Base-by-base conservation (phyloP, 805 yeast species). In the Ogataea degrootiae region DNA sequence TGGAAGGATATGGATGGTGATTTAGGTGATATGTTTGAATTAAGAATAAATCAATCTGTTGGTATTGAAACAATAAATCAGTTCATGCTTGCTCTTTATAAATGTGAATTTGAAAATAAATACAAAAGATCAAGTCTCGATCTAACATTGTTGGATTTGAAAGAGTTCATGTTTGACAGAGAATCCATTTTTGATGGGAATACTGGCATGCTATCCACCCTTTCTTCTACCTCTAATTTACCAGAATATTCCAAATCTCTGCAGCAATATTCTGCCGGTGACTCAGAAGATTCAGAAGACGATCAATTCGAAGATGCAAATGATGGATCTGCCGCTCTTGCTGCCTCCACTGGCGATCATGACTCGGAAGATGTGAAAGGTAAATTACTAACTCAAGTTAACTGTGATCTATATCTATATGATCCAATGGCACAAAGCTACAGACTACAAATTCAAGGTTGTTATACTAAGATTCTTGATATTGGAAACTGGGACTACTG, bases 1-100 rank as follows among this genome's bases (percentile, higher is more conserved):
- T 92, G 98, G 98, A 73, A 69, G 14, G 96, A 94, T 63, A 61
- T 80, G 35, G 82, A 81, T 39, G 97, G 96, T n/a, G 97, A 91
- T 58, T 73, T 75, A 5, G 97, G 89, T 22, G 97, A 91, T 59
- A 69, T 73, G 52, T 89, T 85, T 65, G 96, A 90, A 65, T 91
- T 87, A 66, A 74, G 85, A 21, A 79, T 88, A 43, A 87, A 82
- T 51, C 76, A 75, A 42, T 74, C 76, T 14, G 77, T 82, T n/a
- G 70, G 79, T 8, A 57, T 69, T 15, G 78, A 73, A 23, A 74
- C 81, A 37, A 78, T 85, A 37, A 80, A 83, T 33, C 72, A 73
- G 39, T 92, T 92, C 62, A 76, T 84, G 68, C 61, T 69, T 23
- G 71, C 81, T 1, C 71, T 88, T 14, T 75, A 79, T 58, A 76